These are phyloP conservation scores for Fusarium beomiforme DNA, from an alignment of 2,329 filamentous ascomycete genomes.

Conservation along the genomic window DNA sequence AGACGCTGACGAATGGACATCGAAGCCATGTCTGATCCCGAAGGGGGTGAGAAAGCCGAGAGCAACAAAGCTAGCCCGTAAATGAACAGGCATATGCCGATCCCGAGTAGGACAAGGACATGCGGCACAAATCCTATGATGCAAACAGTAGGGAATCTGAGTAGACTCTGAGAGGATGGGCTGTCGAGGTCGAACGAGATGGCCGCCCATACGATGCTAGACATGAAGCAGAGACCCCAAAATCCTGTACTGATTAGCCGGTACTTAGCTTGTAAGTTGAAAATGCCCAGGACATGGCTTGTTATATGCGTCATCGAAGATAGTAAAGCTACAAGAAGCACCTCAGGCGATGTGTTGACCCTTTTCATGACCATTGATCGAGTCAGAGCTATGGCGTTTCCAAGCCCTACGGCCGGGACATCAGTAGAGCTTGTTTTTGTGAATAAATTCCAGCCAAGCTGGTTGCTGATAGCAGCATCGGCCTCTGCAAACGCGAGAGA, in stretches of 20 bases:
- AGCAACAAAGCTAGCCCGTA: slow-evolving; percentile 81
- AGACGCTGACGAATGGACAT: slow-evolving; percentile 69
- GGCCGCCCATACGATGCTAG: slow-evolving; percentile 81
- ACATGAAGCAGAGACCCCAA: slow-evolving; percentile 92
- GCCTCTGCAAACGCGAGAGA: slow-evolving; percentile 96
- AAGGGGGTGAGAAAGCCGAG: slow-evolving; percentile 63
- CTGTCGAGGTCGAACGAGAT: slow-evolving; percentile 70
- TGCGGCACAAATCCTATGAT: slow-evolving; percentile 96
- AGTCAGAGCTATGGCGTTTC: slow-evolving; percentile 60
- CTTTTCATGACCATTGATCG: slow-evolving; percentile 77
- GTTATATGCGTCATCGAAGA: slow-evolving; percentile 89
- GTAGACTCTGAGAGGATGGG: slow-evolving; percentile 69
- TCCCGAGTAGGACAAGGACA: slow-evolving; percentile 84
- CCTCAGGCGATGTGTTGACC: slow-evolving; percentile 89
- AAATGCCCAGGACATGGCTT: slow-evolving; percentile 83
- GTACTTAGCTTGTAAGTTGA: slow-evolving; percentile 80
- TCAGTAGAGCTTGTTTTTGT: slow-evolving; percentile 55
- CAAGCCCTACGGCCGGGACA: slow-evolving; percentile 31
- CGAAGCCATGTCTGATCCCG: slow-evolving; percentile 38
- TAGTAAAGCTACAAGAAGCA: slow-evolving; percentile 86
- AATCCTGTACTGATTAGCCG: slow-evolving; percentile 88
- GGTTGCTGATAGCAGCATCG: slow-evolving; percentile 84
- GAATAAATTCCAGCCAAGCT: slow-evolving; percentile 77
- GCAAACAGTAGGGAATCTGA: slow-evolving; percentile 92
- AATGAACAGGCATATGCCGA: slow-evolving; percentile 77